A percentile compares a stretch with the other conserved stretches of the same genome.
Conservation (phyloP, 495 filamentous ascomycete genomes). For the Penicillium desertorum region DNA sequence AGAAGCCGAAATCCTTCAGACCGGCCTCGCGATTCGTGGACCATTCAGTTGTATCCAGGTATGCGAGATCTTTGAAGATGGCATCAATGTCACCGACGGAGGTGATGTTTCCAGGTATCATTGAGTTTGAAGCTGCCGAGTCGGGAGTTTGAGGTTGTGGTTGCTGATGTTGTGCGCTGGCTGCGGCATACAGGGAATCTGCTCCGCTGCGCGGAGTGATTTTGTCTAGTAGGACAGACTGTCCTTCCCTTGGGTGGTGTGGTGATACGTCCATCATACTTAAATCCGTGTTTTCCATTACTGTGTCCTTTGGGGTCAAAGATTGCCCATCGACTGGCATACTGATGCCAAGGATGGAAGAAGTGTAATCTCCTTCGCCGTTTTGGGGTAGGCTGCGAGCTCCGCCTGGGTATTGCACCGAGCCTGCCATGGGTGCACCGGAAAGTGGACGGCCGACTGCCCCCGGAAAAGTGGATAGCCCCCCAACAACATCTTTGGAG, state of each 20-base stretch:
- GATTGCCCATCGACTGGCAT: conserved; percentile 42
- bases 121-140: conserved; percentile 29
- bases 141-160: conserved; percentile 36
- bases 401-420: conserved; percentile 9
- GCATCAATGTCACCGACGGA: conserved; percentile 50
- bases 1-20: conserved; percentile 61
- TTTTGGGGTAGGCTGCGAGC: conserved; percentile 3
- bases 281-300: conserved; percentile 36
- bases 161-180: conserved; percentile 28
- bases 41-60: conserved; percentile 60
- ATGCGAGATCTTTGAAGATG: conserved; percentile 62
- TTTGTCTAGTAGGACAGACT: conserved; percentile 20
- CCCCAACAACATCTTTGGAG: conserved; percentile 22
- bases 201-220: conserved; percentile 30
- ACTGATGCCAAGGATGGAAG: conserved; percentile 40
- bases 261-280: conserved; percentile 27
- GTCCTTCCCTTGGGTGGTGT: conserved; percentile 24
- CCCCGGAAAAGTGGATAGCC: conserved; percentile 11
- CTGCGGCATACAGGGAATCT: conserved; percentile 27
- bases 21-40: conserved; percentile 52
- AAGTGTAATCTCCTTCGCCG: conserved; percentile 25
- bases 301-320: conserved; percentile 39
- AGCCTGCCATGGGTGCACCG: background rate
- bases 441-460: conserved; percentile 11
- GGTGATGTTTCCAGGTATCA: conserved; percentile 19